Conservation (phyloP, 2,329 filamentous ascomycete species). For the Calonectria pseudoreteaudii region DNA sequence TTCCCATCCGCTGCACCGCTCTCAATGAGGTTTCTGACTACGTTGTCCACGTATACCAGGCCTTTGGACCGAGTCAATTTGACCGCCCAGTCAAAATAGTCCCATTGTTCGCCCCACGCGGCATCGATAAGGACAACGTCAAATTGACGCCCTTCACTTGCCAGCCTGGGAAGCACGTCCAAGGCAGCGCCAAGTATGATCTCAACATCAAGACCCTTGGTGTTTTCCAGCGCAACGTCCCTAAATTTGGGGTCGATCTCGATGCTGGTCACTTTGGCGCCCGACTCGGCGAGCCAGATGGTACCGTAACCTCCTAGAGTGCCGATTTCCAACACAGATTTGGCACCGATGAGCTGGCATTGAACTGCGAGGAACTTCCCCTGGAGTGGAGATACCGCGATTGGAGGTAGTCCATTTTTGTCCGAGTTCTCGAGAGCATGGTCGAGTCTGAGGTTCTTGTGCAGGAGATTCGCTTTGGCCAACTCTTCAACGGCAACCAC, state of each 20-base stretch:
- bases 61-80: constrained; percentile 54
- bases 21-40: constrained; percentile 46
- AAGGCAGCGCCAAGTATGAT: constrained; percentile 58
- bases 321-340: neutral
- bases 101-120: constrained; percentile 61
- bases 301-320: neutral
- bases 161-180: constrained; percentile 53
- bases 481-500: neutral
- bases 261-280: constrained; percentile 58
- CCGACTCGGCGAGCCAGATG: neutral
- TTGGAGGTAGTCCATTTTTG: neutral
- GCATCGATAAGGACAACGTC: constrained; percentile 67
- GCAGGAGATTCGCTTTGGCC: neutral
- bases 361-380: neutral
- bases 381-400: neutral
- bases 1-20: neutral
- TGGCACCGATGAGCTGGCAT: neutral
- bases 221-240: constrained; percentile 59
- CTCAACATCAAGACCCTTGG: constrained; percentile 54
- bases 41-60: constrained; percentile 62
- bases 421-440: neutral
- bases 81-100: constrained; percentile 60
- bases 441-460: neutral
- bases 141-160: constrained; percentile 55
- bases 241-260: constrained; percentile 60